These are phyloP conservation scores for Ailanthus altissimus DNA, from an alignment of 345 rosid genomes.

Conservation along the genomic window DNA sequence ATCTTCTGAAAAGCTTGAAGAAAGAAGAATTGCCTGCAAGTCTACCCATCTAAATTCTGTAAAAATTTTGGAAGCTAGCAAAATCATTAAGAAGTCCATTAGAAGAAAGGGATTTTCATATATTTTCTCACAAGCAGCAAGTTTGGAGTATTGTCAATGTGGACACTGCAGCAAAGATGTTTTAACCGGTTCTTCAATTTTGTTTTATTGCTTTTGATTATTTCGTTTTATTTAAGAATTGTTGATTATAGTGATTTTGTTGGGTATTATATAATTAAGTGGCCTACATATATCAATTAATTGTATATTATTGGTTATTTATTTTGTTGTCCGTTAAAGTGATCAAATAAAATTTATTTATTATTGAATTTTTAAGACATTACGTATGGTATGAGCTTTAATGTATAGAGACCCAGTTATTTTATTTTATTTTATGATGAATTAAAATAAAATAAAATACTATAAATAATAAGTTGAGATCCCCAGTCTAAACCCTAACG, in stretches of 20 bases:
- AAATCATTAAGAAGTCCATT: slow-evolving; percentile 36
- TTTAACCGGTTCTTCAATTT: slow-evolving; percentile 48
- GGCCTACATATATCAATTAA: no score
- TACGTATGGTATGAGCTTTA: no score
- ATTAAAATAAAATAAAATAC: no score
- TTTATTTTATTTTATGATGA: no score
- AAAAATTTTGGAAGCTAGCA: slow-evolving; percentile 40
- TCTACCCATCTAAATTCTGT: slow-evolving; percentile 44
- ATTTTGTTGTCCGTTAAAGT: no score
- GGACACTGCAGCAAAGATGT: slow-evolving; percentile 84
- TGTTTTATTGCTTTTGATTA: neutral
- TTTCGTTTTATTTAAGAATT: neutral
- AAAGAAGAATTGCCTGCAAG: slow-evolving; percentile 74
- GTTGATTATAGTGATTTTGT: neutral
- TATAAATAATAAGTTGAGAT: no score
- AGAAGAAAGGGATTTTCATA: slow-evolving; percentile 66
- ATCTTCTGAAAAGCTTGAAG: slow-evolving; percentile 92
- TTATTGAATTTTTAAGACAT: no score
- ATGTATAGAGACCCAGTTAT: no score
- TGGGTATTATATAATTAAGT: no score
- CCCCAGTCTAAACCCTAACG: no score
- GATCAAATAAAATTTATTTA: no score
- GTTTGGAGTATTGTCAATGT: slow-evolving; percentile 62
- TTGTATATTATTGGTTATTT: no score
- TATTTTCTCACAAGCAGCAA: slow-evolving; percentile 80